Base-by-base conservation (phyloP, 257 asterid species). In the Scutellaria minor region DNA sequence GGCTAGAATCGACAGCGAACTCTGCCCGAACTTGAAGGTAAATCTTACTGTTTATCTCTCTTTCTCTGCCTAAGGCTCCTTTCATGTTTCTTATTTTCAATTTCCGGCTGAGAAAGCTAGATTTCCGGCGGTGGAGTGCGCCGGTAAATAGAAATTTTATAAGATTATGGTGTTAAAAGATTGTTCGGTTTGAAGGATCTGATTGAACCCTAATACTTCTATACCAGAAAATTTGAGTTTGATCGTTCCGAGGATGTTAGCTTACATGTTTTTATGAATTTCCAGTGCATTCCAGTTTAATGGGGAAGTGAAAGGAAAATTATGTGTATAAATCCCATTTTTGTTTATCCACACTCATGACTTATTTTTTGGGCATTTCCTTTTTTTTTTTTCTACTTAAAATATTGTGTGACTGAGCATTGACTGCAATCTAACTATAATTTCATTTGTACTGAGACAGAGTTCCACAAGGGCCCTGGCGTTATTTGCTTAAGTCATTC, bases 361-460 rank as follows among this genome's bases (percentile, higher is more conserved):
- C 10, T 0, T 12, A 3, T 14, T 62, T 52, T 8, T 9, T 31
- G 40, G 4, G 27, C 22, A 37, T 59, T 48, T 72, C 46, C 69
- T 39, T 51, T 7, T 15, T 53, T 42, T 20, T 24, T 24, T 24
- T 24, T 18, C 35, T 24, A 40, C 54, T 66, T 40, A 3, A 5
- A 7, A 12, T n/a, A 54, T 18, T 65, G 10, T 45, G 24, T 47
- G 7, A 7, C 45, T 59, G 40, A n/a, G 54, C 41, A 52, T 66
- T 15, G 15, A 50, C 51, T 45, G 50, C 13, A 3, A 14, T 15
- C 51, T 55, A 42, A 79, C 68, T 27, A 15, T 69, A 11, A n/a
- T 65, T 24, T 60, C 37, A 54, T 74, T 22, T 65, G 52, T 50
- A 59, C 44, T 65, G 73, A 39, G 48, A 40, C 85, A 81, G 82